Evolutionary conservation across 1,139 yeast genomes (phyloP), one percentile per base, ranked within the genome.

Genomic region (Eremothecium cymbalariae): DNA sequence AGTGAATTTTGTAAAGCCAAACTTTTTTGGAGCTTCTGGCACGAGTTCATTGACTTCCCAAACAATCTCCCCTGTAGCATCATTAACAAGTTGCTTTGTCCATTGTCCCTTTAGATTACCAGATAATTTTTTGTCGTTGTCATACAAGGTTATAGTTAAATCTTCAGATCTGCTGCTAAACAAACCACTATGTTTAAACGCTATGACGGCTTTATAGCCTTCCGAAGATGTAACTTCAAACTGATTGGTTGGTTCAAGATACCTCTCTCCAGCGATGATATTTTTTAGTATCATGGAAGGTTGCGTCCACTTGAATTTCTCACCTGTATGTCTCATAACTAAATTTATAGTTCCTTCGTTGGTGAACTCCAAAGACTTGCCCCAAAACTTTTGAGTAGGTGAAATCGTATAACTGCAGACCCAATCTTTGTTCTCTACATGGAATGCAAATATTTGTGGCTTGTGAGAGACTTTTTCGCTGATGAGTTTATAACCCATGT

Each of bases 331-430:
- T 51, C 70, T 73, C 31, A 77, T 64, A 2, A 68, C 65, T 33
- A 86, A 64, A 32, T 69, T 69, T 4, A 79, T 64, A 9, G 63
- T 63, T 25, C 98, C 98, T 34, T 72, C 74, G 43, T 85, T 84
- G 32, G 72, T 71, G 39, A 90, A 65, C 57, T 90, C 97, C 9
- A 85, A 75, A 27, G 86, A 79, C 60, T 90, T 90, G 34, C 97
- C 97, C 94, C 96, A 90, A 50, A 84, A 85, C 56, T 85, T 86
- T 50, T 88, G 96, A 19, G 74, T 71, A 0, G 98, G 97, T 20
- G 77, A 68, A 2, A 93, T 76, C 8, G 82, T 70, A 54, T 77
- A 84, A 30, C 71, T 69, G 33, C 85, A 64, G n/a, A 73, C 72
- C 97, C 98, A 90, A 19, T 68, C 61, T 8, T 63, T 59, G 14